These are phyloP conservation scores for Pseudovirgaria hyperparasitica DNA, from an alignment of 2,329 filamentous ascomycete species.

Conservation along the genomic window DNA sequence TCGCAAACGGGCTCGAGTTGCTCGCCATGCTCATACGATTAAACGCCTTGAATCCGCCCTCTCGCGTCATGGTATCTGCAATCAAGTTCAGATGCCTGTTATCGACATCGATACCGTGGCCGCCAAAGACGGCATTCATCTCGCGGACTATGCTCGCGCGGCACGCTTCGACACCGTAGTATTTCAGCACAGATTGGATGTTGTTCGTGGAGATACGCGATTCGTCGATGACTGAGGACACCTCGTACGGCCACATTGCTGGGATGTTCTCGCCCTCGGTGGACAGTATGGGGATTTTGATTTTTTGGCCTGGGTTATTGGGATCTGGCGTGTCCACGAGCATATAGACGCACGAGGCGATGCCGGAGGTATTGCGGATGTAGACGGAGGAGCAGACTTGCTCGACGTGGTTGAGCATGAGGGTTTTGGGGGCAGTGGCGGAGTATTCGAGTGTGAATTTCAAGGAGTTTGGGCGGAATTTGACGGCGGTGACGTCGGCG, in stretches of 20 bases:
- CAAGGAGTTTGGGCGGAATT: conserved; percentile 64
- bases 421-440: conserved; percentile 68
- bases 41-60: conserved; percentile 80
- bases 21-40: conserved; percentile 79
- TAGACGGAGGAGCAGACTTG: conserved; percentile 64
- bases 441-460: conserved; percentile 75
- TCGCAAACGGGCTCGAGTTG: conserved; percentile 83
- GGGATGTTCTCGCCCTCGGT: conserved; percentile 78
- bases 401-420: conserved; percentile 87
- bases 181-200: conserved; percentile 67
- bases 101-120: conserved; percentile 88
- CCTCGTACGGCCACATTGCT: conserved; percentile 79
- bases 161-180: conserved; percentile 90
- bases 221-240: conserved; percentile 78
- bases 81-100: conserved; percentile 89
- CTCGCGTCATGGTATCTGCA: conserved; percentile 94
- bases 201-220: conserved; percentile 86
- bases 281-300: conserved; percentile 42
- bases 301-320: conserved; percentile 34
- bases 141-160: conserved; percentile 79
- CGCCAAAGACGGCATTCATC: conserved; percentile 71
- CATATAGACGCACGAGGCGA: conserved; percentile 63
- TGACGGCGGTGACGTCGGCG: conserved; percentile 60
- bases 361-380: conserved; percentile 72
- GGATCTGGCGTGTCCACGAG: conserved; percentile 45